Percentiles rank a stretch among this genome's conserved stretches.
Conservation (phyloP, 2,329 filamentous ascomycete species). For the Verticillium isaacii region DNA sequence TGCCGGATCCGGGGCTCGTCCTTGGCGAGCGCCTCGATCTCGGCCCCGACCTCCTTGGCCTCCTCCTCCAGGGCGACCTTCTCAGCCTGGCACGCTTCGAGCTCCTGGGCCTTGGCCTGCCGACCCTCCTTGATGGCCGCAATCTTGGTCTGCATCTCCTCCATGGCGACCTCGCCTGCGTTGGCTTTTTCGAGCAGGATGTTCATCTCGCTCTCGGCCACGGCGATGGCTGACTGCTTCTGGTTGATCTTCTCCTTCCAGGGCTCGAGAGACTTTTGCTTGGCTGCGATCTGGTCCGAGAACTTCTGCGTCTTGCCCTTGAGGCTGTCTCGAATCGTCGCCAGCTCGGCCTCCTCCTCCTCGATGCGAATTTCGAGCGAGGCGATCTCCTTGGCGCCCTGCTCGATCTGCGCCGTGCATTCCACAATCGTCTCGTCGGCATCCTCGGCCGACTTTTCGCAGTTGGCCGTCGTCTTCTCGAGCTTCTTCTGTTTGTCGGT, state of each 20-base stretch:
- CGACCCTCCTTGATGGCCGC: constrained; percentile 66
- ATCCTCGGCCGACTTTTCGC: constrained; percentile 69
- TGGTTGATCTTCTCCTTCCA: constrained; percentile 98
- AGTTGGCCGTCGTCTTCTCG: constrained; percentile 78
- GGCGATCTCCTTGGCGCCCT: constrained; percentile 67
- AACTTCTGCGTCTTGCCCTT: constrained; percentile 95
- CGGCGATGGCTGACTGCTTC: constrained; percentile 88
- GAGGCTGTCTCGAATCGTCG: constrained; percentile 75
- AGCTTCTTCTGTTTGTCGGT: constrained; percentile 89
- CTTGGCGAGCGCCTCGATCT: constrained; percentile 66
- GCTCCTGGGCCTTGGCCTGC: constrained; percentile 64
- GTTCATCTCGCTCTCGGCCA: constrained; percentile 89
- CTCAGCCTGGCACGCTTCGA: constrained; percentile 70
- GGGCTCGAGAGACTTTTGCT: constrained; percentile 91
- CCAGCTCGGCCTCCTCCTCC: constrained; percentile 75
- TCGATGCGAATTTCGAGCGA: constrained; percentile 73
- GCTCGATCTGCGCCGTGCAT: constrained; percentile 72
- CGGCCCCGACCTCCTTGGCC: constrained; percentile 62
- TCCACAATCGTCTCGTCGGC: constrained; percentile 74
- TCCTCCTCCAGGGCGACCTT: constrained; percentile 72
- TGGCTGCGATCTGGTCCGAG: constrained; percentile 84
- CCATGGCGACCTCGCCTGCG: constrained; percentile 75
- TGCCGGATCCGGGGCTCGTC: constrained; percentile 79
- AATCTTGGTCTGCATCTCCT: constrained; percentile 80
- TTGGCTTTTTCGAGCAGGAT: constrained; percentile 89